Percentiles rank a stretch among this genome's conserved stretches.
These are phyloP conservation scores for Xylariaceae sp. DNA, from an alignment of 2,329 filamentous ascomycete species.

Conservation along the genomic window DNA sequence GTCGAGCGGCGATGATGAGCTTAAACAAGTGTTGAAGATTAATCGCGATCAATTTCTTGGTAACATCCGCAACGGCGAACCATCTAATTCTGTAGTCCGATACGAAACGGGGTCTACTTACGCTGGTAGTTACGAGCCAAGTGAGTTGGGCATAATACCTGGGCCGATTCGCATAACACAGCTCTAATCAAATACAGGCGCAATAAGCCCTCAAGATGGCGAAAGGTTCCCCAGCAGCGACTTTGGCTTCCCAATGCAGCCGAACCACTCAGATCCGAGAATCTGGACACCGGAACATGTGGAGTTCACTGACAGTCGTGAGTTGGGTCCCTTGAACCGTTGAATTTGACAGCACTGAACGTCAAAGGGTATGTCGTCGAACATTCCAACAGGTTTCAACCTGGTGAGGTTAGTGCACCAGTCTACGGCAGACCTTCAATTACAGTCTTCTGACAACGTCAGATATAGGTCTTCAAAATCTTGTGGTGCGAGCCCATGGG, in stretches of 20 bases:
- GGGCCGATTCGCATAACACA: not conserved
- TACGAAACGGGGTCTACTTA: conserved; percentile 20
- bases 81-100: conserved; percentile 23
- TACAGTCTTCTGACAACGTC: conserved; percentile 6
- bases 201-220: conserved; percentile 12
- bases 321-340: conserved; percentile 3
- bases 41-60: conserved; percentile 24
- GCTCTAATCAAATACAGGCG: conserved; percentile 14
- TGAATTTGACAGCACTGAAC: conserved; percentile 18
- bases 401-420: conserved; percentile 28
- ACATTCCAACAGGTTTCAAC: conserved; percentile 28
- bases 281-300: conserved; percentile 26
- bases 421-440: not conserved
- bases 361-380: conserved; percentile 29
- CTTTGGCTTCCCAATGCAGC: conserved; percentile 6
- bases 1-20: conserved; percentile 19
- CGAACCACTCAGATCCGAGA: conserved; percentile 21
- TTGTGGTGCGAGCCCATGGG: conserved; percentile 52
- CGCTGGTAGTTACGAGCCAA: conserved; percentile 24
- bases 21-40: conserved; percentile 23
- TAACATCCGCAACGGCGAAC: conserved; percentile 14
- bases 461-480: conserved; percentile 50
- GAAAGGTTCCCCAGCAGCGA: conserved; percentile 23
- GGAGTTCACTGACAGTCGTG: conserved; percentile 26
- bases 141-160: conserved; percentile 17